Conservation (phyloP, 2,329 filamentous ascomycete genomes). For the Xylariales sp. region DNA sequence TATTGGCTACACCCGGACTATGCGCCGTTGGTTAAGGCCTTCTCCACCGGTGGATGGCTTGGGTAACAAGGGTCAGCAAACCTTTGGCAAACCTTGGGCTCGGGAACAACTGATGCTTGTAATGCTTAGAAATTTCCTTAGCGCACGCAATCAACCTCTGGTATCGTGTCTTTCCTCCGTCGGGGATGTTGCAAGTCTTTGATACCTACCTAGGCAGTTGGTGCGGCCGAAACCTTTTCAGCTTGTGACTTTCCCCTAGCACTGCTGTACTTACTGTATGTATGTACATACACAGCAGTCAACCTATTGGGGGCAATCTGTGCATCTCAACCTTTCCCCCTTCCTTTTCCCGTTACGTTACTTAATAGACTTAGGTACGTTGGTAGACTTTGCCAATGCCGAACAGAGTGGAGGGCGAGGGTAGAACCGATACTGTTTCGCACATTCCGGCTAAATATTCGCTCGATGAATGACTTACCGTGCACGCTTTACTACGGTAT, state of each 20-base stretch:
- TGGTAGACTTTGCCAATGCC: conserved; percentile 21
- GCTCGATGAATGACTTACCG: conserved; percentile 10
- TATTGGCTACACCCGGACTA: conserved; percentile 29
- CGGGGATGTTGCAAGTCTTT: conserved; percentile 17
- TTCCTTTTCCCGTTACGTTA: conserved; percentile 5
- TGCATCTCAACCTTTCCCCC: neutral
- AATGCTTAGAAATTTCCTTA: conserved; percentile 15
- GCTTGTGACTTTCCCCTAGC: conserved; percentile 22
- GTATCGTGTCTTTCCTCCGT: conserved; percentile 30
- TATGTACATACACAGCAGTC: too few relatives aligned
- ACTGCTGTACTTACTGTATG: too few relatives aligned
- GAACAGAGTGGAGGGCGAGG: conserved; percentile 21
- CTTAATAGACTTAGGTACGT: conserved; percentile 15
- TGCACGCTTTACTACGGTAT: neutral
- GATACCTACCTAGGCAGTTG: conserved; percentile 13
- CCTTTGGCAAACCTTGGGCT: conserved; percentile 22
- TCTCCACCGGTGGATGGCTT: conserved; percentile 22
- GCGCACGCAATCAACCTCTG: conserved; percentile 34
- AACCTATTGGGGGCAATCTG: neutral
- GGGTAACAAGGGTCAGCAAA: conserved; percentile 33
- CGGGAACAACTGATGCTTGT: conserved; percentile 9
- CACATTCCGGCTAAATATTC: conserved; percentile 36
- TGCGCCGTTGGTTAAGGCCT: conserved; percentile 25
- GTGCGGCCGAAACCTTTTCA: conserved; percentile 24
- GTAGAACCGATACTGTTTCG: conserved; percentile 18